Percentiles rank a stretch among this genome's conserved stretches.
These are phyloP conservation scores for Metschnikowia santaceciliae DNA, from an alignment of 805 yeast species.

Conservation along the genomic window DNA sequence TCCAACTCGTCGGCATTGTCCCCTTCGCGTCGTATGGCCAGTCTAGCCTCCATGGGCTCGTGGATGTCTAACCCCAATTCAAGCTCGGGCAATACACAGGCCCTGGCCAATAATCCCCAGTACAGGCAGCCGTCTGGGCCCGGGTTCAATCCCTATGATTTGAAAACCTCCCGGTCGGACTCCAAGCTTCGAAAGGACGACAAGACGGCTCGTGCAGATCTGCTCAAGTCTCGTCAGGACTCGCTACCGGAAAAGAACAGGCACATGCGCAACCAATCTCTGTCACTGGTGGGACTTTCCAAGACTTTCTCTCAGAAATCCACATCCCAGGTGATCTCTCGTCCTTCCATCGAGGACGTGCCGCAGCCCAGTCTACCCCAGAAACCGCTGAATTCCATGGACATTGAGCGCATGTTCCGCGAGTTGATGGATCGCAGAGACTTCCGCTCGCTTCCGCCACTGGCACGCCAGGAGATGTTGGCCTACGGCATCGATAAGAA, in stretches of 20 bases:
- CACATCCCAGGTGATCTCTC: not conserved
- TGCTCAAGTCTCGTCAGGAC: conserved; percentile 6
- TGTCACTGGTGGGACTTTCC: conserved; percentile 5
- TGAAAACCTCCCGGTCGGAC: conserved; percentile 17
- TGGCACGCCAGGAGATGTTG: conserved; percentile 73
- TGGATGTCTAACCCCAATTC: conserved; percentile 5
- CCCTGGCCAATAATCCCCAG: conserved; percentile 20
- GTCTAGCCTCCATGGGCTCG: conserved; percentile 8
- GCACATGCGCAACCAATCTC: conserved; percentile 8
- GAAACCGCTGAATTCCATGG: conserved; percentile 61
- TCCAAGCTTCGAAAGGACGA: conserved; percentile 7
- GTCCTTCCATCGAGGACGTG: conserved; percentile 11
- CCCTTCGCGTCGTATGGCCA: conserved; percentile 8
- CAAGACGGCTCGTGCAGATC: conserved; percentile 2
- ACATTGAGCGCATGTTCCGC: conserved; percentile 68
- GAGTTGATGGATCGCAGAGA: conserved; percentile 83
- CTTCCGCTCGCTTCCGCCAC: conserved; percentile 62
- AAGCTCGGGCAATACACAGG: conserved; percentile 5
- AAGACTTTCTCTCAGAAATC: conserved; percentile 1
- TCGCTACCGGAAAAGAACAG: conserved; percentile 4
- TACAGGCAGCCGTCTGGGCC: conserved; percentile 15
- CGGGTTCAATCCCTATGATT: conserved; percentile 34
- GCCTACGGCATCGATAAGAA: conserved; percentile 73
- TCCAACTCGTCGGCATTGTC: conserved; percentile 2
- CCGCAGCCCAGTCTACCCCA: conserved; percentile 41